These are phyloP conservation scores for Schoenoplectus tabernaemontani DNA, from an alignment of 202 grass and related monocot species.

Conservation along the genomic window DNA sequence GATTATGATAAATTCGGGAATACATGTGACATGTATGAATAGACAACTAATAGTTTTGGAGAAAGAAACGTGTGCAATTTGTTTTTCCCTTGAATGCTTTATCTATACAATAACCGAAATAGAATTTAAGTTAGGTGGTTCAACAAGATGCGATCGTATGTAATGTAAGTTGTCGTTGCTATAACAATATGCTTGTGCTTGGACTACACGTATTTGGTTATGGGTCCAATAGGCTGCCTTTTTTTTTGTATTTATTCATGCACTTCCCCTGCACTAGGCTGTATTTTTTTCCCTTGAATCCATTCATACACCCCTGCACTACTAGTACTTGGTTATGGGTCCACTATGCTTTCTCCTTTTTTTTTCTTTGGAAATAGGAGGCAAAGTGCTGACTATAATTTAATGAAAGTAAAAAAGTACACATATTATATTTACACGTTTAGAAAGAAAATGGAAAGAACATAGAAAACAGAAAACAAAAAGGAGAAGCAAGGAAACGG, in stretches of 20 bases:
- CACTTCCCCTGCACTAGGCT: no score
- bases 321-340: background rate
- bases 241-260: no score
- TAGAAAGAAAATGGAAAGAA: no score
- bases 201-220: no score
- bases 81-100: background rate
- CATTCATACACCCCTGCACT: background rate
- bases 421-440: no score
- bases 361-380: background rate
- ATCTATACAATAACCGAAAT: background rate
- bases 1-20: background rate
- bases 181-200: no score
- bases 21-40: background rate
- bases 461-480: no score
- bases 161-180: background rate
- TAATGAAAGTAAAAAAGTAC: no score
- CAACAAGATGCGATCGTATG: background rate
- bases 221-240: no score
- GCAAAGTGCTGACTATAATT: background rate
- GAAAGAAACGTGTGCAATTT: background rate
- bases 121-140: background rate
- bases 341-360: background rate
- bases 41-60: background rate
- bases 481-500: no score
- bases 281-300: no score